phyloP scores from a whole-genome alignment of 805 yeast genomes.

The Candida railenensis region DNA sequence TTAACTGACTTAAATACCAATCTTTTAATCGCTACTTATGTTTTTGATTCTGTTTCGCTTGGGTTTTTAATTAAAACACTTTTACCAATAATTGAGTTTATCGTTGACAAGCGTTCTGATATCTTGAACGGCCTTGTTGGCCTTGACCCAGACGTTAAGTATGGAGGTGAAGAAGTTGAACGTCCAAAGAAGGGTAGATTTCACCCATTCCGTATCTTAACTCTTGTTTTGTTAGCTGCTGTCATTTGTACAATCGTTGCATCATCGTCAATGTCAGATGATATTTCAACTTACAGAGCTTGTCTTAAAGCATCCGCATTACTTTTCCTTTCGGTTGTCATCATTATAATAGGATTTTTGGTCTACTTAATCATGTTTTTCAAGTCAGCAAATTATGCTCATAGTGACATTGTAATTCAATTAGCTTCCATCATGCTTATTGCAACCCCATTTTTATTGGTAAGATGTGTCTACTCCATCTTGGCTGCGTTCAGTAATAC shows the following conservation, averaged over 20 bases:
- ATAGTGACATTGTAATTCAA: background rate
- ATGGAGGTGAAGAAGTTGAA: background rate
- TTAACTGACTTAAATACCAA: slow-evolving; percentile 2
- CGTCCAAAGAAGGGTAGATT: slow-evolving; percentile 5
- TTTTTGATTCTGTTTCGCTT: slow-evolving; percentile 14
- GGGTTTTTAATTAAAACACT: slow-evolving; percentile 12
- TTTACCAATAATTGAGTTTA: slow-evolving; percentile 9
- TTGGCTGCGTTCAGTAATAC: slow-evolving; percentile 13
- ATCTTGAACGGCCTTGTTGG: background rate
- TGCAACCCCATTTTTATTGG: slow-evolving; percentile 8
- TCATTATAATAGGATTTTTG: slow-evolving; percentile 6
- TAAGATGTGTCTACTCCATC: slow-evolving; percentile 13
- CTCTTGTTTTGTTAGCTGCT: slow-evolving; percentile 10
- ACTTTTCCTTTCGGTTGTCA: slow-evolving; percentile 11
- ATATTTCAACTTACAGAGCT: background rate
- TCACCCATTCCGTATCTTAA: slow-evolving; percentile 10
- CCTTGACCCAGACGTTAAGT: background rate
- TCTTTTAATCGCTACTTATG: slow-evolving; percentile 13
- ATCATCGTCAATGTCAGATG: slow-evolving; percentile 5
- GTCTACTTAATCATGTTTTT: background rate
- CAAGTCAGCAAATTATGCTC: background rate
- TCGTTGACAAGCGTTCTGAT: slow-evolving; percentile 1
- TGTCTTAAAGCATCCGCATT: slow-evolving; percentile 11
- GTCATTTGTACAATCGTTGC: slow-evolving; percentile 11
- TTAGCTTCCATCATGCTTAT: slow-evolving; percentile 6